A percentile compares a stretch with the other conserved stretches of the same genome.
phyloP scores from a whole-genome alignment of 352 stramenopile species.

The Pythium phragmiticola region DNA sequence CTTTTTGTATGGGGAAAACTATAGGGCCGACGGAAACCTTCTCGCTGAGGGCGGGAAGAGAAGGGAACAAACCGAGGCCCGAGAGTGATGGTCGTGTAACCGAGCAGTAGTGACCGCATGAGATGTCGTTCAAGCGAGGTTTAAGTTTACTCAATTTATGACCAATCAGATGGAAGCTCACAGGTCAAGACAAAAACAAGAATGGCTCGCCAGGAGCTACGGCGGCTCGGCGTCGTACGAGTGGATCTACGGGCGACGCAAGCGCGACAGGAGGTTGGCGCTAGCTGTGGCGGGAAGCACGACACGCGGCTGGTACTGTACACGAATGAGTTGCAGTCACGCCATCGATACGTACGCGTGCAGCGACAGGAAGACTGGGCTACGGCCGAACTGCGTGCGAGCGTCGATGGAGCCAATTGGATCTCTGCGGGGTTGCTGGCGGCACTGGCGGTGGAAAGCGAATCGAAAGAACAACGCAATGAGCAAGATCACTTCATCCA shows the following conservation, averaged over 20 bases:
- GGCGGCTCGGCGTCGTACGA: slow-evolving; percentile 13
- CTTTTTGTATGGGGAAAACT: neutral
- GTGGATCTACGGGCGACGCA: slow-evolving; percentile 18
- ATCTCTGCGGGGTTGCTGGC: slow-evolving; percentile 19
- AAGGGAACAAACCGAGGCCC: neutral
- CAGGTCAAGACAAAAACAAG: neutral
- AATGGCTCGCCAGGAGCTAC: neutral
- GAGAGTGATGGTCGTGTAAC: slow-evolving; percentile 21
- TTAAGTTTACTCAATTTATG: neutral
- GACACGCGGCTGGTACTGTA: slow-evolving; percentile 22
- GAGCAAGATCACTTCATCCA: neutral
- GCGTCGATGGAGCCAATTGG: slow-evolving; percentile 16
- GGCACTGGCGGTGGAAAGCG: neutral
- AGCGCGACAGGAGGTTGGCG: slow-evolving; percentile 13
- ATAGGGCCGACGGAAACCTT: neutral
- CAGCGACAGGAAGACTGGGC: slow-evolving; percentile 1
- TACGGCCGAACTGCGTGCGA: slow-evolving; percentile 12
- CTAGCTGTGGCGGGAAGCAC: slow-evolving; percentile 10
- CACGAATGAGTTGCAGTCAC: slow-evolving; percentile 13
- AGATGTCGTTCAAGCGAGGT: slow-evolving; percentile 4
- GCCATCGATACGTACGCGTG: slow-evolving; percentile 26
- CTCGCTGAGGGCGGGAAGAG: neutral
- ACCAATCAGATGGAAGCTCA: neutral
- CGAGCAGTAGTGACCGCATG: neutral
- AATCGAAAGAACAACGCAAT: neutral